A percentile compares a stretch with the other conserved stretches of the same genome.
Evolutionary conservation across 176 grass and related monocot genomes (phyloP).

Genomic region (Phoenix roebelenii): DNA sequence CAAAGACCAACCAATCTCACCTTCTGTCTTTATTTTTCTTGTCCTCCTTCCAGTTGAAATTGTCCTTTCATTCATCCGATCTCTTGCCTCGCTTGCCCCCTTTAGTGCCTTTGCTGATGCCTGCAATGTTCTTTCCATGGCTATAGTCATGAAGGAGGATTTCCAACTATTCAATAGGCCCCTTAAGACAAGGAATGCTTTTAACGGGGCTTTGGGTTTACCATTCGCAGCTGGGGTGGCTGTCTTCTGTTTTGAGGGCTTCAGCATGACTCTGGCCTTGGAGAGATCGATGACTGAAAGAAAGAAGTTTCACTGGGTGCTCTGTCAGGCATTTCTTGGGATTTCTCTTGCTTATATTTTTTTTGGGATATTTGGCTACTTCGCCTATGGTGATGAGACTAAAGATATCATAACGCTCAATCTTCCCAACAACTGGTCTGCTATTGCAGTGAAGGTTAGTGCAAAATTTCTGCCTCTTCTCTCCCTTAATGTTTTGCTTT

Average conservation of each 20-base stretch:
- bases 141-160: slow-evolving; percentile 79
- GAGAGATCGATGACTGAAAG: slow-evolving; percentile 82
- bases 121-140: slow-evolving; percentile 80
- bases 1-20: background rate
- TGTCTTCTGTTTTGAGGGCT: slow-evolving; percentile 90
- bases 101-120: slow-evolving; percentile 84
- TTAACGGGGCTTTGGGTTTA: slow-evolving; percentile 59
- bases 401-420: slow-evolving; percentile 94
- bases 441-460: slow-evolving; percentile 74
- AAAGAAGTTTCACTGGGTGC: slow-evolving; percentile 60
- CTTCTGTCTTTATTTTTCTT: slow-evolving; percentile 58
- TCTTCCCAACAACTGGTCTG: slow-evolving; percentile 65
- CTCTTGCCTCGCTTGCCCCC: slow-evolving; percentile 59
- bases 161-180: slow-evolving; percentile 48
- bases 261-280: slow-evolving; percentile 79
- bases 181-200: slow-evolving; percentile 52
- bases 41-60: slow-evolving; percentile 70
- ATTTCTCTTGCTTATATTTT: slow-evolving; percentile 54
- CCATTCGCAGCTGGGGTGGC: slow-evolving; percentile 60
- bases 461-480: too few relatives aligned
- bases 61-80: slow-evolving; percentile 64
- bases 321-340: slow-evolving; percentile 60
- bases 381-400: slow-evolving; percentile 75
- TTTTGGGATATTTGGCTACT: slow-evolving; percentile 78
- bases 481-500: too few relatives aligned